These are phyloP conservation scores for Paramecium sexaurelia DNA, from an alignment of 73 alveolate genomes.

Conservation along the genomic window DNA sequence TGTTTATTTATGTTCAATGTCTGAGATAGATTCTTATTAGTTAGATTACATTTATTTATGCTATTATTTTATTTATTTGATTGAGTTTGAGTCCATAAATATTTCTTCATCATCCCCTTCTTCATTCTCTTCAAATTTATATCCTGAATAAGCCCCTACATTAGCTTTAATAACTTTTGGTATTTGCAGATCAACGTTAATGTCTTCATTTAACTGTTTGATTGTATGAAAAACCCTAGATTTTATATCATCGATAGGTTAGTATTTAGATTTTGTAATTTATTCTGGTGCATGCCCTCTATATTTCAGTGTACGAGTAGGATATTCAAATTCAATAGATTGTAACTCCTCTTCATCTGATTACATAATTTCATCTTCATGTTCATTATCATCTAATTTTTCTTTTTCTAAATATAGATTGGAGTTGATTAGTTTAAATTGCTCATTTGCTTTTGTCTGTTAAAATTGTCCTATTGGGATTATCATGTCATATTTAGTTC, in stretches of 20 bases:
- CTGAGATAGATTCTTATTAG: neutral
- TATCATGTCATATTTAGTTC: slow-evolving; percentile 22
- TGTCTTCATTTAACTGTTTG: slow-evolving; percentile 30
- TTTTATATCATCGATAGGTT: slow-evolving; percentile 37
- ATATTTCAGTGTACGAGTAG: slow-evolving; percentile 15
- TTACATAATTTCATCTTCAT: neutral
- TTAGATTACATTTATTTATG: neutral
- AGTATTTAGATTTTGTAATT: neutral
- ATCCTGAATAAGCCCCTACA: slow-evolving; percentile 19
- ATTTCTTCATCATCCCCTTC: slow-evolving; percentile 38
- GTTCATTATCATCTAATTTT: neutral
- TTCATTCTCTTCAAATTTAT: neutral
- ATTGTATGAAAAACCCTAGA: neutral
- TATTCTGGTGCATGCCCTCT: slow-evolving; percentile 46
- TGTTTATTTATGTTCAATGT: neutral
- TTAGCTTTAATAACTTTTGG: slow-evolving; percentile 43
- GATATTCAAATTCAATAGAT: slow-evolving; percentile 41
- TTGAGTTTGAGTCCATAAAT: slow-evolving; percentile 21
- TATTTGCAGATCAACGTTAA: slow-evolving; percentile 15
- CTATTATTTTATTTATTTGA: neutral
- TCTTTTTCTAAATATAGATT: neutral
- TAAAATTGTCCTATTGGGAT: neutral
- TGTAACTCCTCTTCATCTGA: neutral
- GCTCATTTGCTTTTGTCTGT: neutral
- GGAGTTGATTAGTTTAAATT: neutral